phyloP scores from a whole-genome alignment of 257 asterid genomes.

The Nicotiana noctiflora region DNA sequence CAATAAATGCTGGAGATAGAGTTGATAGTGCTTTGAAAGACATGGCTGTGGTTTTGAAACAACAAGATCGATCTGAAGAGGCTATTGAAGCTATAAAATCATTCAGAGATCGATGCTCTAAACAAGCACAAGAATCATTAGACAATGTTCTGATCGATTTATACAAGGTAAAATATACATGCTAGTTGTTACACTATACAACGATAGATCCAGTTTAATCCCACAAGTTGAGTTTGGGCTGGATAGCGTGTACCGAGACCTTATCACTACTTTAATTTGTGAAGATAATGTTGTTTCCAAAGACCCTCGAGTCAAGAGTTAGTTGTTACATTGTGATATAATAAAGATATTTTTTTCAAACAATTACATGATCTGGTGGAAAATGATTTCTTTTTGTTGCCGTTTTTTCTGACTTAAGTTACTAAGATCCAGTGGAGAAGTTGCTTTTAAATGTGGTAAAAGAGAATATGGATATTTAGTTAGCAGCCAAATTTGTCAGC shows the following conservation, averaged over 20 bases:
- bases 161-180: conserved; percentile 49
- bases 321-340: too few relatives aligned
- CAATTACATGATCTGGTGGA: not conserved
- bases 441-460: not conserved
- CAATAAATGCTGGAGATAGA: conserved; percentile 74
- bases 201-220: too few relatives aligned
- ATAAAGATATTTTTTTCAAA: not conserved
- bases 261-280: too few relatives aligned
- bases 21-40: conserved; percentile 92
- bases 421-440: not conserved
- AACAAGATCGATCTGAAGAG: conserved; percentile 66
- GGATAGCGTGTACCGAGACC: too few relatives aligned
- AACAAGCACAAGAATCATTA: conserved; percentile 81
- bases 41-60: conserved; percentile 94
- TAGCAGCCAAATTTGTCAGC: not conserved
- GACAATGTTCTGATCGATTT: conserved; percentile 83
- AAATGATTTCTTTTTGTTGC: not conserved
- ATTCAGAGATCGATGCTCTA: conserved; percentile 65
- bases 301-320: too few relatives aligned
- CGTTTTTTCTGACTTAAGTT: not conserved
- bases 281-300: too few relatives aligned
- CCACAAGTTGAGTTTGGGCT: accelerated
- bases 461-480: not conserved
- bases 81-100: conserved; percentile 86
- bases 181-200: not conserved